A percentile compares a stretch with the other conserved stretches of the same genome.
phyloP scores from a whole-genome alignment of 1,284 basidiomycete species.

The Sanghuangporus sanghuang region DNA sequence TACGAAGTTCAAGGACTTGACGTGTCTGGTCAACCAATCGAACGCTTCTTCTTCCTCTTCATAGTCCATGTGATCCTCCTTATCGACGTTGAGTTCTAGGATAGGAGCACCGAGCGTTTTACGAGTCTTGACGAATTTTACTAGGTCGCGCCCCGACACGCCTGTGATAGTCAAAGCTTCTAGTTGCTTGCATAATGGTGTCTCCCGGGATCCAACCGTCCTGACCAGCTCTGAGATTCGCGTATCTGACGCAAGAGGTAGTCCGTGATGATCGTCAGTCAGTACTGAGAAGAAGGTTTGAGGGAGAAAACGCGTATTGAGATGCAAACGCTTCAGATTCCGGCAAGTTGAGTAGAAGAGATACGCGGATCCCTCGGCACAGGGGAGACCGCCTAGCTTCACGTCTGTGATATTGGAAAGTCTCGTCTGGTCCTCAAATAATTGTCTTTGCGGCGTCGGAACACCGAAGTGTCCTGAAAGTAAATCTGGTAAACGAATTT shows the following conservation, averaged over 20 bases:
- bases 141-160: not conserved
- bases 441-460: constrained; percentile 28
- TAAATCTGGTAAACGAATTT: constrained; percentile 4
- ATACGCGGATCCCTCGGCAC: not conserved
- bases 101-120: constrained; percentile 2
- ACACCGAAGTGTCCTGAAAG: constrained; percentile 29
- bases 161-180: constrained; percentile 9
- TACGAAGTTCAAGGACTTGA: constrained; percentile 4
- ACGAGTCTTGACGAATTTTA: constrained; percentile 8
- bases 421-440: not conserved
- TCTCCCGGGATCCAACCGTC: not conserved
- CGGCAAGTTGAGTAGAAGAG: constrained; percentile 5
- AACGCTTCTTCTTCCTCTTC: not conserved
- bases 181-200: constrained; percentile 5
- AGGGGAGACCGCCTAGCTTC: constrained; percentile 4
- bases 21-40: constrained; percentile 1
- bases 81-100: constrained; percentile 5
- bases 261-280: not conserved
- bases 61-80: not conserved
- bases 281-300: constrained; percentile 5
- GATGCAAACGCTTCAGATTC: not conserved
- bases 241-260: not conserved
- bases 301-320: not conserved
- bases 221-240: not conserved
- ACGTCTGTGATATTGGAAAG: constrained; percentile 5